Evolutionary conservation across 2,329 filamentous ascomycete species (phyloP), one percentile per base, ranked within the genome.

Genomic region (Passalora sequoiae): DNA sequence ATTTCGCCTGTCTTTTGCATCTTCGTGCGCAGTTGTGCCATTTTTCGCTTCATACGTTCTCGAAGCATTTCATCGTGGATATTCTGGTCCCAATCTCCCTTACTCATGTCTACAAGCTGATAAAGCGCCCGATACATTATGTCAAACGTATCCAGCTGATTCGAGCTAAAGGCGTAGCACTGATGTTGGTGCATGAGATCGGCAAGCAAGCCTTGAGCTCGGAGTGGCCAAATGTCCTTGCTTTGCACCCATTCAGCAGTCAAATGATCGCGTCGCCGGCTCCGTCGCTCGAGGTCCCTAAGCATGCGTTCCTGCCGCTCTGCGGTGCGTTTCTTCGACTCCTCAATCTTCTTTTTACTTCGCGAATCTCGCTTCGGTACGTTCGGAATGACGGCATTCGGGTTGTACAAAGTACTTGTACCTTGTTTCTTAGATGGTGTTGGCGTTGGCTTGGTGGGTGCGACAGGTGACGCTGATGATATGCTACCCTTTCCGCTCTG

Each of bases 1-100:
- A 65, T 65, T 45, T 65, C 62, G 20, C 62, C 62, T n/a, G 58
- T 61, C 55, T 64, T 64, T 38, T 61, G 59, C 62, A 65, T 65
- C 49, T 64, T 64, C 27, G 58, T 59, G 25, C 62, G 57, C n/a
- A 65, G 49, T 39, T 64, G 61, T 7, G 56, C 59, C 61, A 65
- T 64, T 45, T 65, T 65, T 21, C 61, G 56, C 50, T 64, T 63
- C 51, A 60, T 64, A 38, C 62, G 60, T 39, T 65, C 62, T 15
- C 62, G 60, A 19, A 65, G 49, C 40, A 63, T 47, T 35, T 64
- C 62, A 36, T 64, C 62, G 49, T 65, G 62, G 6, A 61, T 48
- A 8, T 56, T 52, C 6, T 58, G 57, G 7, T 55, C 47, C 62
- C 62, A 65, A 32, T 65, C 62, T 28, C 57, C 59, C 43, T 60